A percentile compares a stretch with the other conserved stretches of the same genome.
phyloP scores from a whole-genome alignment of 164 flowering plant species.

The Macadamia tetraphylla region DNA sequence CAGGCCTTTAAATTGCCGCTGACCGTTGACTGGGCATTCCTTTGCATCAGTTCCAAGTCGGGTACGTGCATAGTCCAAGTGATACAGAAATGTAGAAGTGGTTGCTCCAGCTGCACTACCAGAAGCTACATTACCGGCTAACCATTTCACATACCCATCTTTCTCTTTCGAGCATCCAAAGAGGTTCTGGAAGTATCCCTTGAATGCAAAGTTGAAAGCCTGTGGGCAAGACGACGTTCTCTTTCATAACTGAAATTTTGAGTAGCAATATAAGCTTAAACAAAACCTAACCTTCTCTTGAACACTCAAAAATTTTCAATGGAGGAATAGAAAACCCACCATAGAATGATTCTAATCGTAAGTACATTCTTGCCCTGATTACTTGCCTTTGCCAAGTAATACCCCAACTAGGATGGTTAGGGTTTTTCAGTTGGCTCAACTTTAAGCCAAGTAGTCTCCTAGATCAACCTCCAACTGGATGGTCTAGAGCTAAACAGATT shows the following conservation, averaged over 20 bases:
- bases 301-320: not conserved
- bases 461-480: not conserved
- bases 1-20: conserved; percentile 73
- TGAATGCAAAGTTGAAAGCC: conserved; percentile 99
- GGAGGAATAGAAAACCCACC: not conserved
- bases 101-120: conserved; percentile 99
- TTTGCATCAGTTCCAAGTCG: conserved; percentile 80
- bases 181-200: conserved; percentile 75
- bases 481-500: not conserved
- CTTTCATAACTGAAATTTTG: not conserved
- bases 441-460: not conserved
- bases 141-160: conserved; percentile 85
- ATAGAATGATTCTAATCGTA: not conserved
- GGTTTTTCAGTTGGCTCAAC: not conserved
- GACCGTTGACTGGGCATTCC: conserved; percentile 42
- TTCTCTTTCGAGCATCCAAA: conserved; percentile 86
- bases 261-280: not conserved
- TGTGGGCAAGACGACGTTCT: conserved; percentile 26
- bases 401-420: too few relatives aligned
- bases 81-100: conserved; percentile 79
- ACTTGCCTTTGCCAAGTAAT: not conserved
- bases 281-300: not conserved
- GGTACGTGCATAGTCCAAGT: conserved; percentile 91
- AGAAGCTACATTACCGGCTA: conserved; percentile 89
- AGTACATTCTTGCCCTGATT: not conserved